phyloP scores from a whole-genome alignment of 2,329 filamentous ascomycete species.

The Aspergillus awamori region DNA sequence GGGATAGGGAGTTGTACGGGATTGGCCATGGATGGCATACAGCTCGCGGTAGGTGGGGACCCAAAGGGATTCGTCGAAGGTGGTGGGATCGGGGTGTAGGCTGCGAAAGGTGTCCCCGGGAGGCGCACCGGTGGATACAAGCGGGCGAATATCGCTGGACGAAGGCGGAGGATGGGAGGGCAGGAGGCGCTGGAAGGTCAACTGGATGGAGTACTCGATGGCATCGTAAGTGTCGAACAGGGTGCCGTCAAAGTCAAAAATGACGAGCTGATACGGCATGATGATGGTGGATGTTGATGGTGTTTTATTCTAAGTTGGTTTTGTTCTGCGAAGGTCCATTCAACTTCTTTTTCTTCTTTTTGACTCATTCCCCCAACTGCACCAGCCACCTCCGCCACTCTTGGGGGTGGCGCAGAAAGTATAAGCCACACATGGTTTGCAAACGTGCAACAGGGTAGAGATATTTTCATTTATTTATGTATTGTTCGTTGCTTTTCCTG shows the following conservation, averaged over 20 bases:
- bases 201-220: slow-evolving; percentile 11
- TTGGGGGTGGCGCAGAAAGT: too few species aligned
- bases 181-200: slow-evolving; percentile 18
- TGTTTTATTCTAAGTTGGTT: too few species aligned
- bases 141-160: not conserved
- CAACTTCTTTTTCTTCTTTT: too few species aligned
- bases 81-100: slow-evolving; percentile 9
- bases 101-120: slow-evolving; percentile 14
- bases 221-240: slow-evolving; percentile 22
- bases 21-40: slow-evolving; percentile 25
- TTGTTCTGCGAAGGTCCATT: too few species aligned
- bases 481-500: too few species aligned
- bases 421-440: too few species aligned
- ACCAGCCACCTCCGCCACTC: too few species aligned
- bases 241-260: slow-evolving; percentile 25
- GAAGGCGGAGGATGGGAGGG: slow-evolving; percentile 5
- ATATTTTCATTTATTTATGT: too few species aligned
- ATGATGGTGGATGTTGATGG: too few species aligned
- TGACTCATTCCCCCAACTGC: too few species aligned
- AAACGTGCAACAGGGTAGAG: too few species aligned
- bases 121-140: slow-evolving; percentile 17
- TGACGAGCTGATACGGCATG: slow-evolving; percentile 14
- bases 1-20: slow-evolving; percentile 24
- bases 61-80: slow-evolving; percentile 21
- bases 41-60: slow-evolving; percentile 24